Evolutionary conservation across 83 land plant species (phyloP).

Genomic region (Larix sibirica): DNA sequence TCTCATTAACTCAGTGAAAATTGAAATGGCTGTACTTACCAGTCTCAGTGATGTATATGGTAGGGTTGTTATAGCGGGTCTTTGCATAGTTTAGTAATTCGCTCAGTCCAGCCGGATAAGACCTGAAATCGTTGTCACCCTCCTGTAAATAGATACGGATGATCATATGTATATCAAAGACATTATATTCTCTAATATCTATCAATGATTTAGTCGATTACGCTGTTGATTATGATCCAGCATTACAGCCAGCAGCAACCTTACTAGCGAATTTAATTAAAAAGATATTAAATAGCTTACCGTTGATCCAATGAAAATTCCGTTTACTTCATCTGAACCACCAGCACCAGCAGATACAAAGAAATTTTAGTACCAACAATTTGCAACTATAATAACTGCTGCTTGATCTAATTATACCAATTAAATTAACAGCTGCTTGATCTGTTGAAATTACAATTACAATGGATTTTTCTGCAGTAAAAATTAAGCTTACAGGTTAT

Average conservation of each 20-base stretch:
- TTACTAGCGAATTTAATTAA: neutral
- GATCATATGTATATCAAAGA: neutral
- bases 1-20: too few species aligned
- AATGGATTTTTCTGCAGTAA: too few species aligned
- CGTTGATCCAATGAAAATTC: neutral
- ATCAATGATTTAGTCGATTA: too few species aligned
- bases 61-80: slow-evolving; percentile 1
- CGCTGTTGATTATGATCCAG: too few species aligned
- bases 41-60: slow-evolving; percentile 10
- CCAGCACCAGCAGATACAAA: too few species aligned
- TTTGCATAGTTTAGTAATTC: slow-evolving; percentile 3
- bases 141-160: neutral
- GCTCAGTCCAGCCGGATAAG: slow-evolving; percentile 9
- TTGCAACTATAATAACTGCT: too few species aligned
- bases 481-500: too few species aligned
- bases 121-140: slow-evolving; percentile 8
- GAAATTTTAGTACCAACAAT: too few species aligned
- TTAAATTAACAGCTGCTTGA: too few species aligned
- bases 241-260: too few species aligned
- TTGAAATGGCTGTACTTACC: neutral
- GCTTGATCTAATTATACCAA: too few species aligned
- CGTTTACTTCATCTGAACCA: neutral
- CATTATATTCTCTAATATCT: neutral
- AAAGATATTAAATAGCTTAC: neutral
- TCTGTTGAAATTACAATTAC: too few species aligned